phyloP scores from a whole-genome alignment of 2,329 filamentous ascomycete species.

The Beauveria sp. region DNA sequence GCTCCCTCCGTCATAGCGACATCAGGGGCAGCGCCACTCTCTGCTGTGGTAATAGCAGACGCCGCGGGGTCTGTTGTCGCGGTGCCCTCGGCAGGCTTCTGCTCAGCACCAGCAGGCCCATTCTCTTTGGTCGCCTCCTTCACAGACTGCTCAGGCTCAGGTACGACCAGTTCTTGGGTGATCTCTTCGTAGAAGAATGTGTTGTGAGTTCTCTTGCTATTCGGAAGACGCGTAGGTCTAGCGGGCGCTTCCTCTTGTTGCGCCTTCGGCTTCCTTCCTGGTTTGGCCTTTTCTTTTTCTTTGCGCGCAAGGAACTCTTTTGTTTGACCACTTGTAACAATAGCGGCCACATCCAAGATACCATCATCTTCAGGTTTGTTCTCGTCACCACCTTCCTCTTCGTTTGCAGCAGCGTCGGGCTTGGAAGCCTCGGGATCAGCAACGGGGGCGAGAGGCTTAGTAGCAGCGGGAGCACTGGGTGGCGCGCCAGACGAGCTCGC shows the following conservation, averaged over 20 bases:
- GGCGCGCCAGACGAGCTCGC: conserved; percentile 22
- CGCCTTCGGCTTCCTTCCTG: conserved; percentile 42
- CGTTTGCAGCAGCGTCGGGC: conserved; percentile 11
- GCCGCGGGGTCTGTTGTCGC: background rate
- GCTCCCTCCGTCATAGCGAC: background rate
- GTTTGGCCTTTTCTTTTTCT: conserved; percentile 70
- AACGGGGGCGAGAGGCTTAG: conserved; percentile 15
- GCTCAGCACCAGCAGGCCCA: background rate
- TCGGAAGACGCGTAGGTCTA: conserved; percentile 56
- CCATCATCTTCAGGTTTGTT: conserved; percentile 55
- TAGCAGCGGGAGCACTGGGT: conserved; percentile 18
- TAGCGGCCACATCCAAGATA: conserved; percentile 75
- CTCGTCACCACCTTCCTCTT: conserved; percentile 30
- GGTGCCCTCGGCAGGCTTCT: conserved; percentile 1
- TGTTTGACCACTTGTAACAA: conserved; percentile 74
- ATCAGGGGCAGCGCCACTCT: background rate
- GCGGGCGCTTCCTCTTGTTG: conserved; percentile 47
- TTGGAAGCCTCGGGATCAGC: background rate
- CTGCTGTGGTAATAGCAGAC: background rate
- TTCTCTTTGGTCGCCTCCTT: conserved; percentile 6
- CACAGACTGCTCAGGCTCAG: conserved; percentile 24
- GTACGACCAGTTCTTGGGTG: conserved; percentile 44
- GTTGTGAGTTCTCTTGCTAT: conserved; percentile 61
- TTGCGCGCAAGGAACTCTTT: conserved; percentile 77
- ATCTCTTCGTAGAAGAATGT: conserved; percentile 69